These are phyloP conservation scores for Amphibolis antarctica DNA, from an alignment of 106 monocot genomes.

Conservation along the genomic window DNA sequence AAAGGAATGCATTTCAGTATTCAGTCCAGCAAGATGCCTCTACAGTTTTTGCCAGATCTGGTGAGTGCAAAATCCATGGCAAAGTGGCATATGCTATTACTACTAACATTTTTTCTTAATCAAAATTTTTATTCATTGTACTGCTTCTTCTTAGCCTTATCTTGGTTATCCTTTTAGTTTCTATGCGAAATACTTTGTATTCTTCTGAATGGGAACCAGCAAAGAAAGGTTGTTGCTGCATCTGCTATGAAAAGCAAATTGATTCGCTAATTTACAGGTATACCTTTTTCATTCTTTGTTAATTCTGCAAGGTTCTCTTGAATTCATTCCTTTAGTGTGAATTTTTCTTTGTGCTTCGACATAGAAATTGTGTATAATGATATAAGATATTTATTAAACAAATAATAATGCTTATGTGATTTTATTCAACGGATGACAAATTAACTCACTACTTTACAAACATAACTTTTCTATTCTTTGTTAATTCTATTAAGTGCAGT, in stretches of 20 bases:
- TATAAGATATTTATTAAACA: no score
- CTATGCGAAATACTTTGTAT: slow-evolving; percentile 4
- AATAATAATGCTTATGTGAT: no score
- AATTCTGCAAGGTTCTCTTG: background rate
- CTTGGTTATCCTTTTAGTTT: background rate
- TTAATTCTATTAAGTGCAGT: no score
- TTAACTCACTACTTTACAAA: no score
- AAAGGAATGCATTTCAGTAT: slow-evolving; percentile 5
- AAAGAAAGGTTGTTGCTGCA: slow-evolving; percentile 11
- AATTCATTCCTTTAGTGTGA: background rate
- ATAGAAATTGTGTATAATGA: no score
- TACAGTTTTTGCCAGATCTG: background rate
- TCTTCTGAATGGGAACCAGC: slow-evolving; percentile 10
- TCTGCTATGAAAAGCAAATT: slow-evolving; percentile 12
- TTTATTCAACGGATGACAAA: no score
- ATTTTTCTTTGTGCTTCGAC: no score
- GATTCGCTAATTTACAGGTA: slow-evolving; percentile 25
- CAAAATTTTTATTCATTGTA: background rate
- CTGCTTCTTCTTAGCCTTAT: background rate
- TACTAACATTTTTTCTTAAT: background rate
- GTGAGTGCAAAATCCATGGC: slow-evolving; percentile 1
- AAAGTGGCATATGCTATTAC: background rate
- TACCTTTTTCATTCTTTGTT: background rate
- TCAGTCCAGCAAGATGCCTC: slow-evolving; percentile 5
- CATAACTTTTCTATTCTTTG: no score